A percentile compares a stretch with the other conserved stretches of the same genome.
Conservation (phyloP, 177 flowering plant species). For the Vitis hybrid region DNA sequence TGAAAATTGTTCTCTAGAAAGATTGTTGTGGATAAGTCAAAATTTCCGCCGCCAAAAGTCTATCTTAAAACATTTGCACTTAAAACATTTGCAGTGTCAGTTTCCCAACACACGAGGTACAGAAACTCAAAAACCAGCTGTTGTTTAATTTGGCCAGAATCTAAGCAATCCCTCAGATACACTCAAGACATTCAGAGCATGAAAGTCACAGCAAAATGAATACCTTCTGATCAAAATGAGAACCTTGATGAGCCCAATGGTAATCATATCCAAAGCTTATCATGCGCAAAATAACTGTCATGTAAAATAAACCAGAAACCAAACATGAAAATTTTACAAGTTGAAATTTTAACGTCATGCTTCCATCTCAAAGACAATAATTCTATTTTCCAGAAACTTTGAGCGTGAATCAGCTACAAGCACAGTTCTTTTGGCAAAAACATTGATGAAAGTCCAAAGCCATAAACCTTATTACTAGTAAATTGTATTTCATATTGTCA, state of each 20-base stretch:
- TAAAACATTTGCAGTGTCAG: not conserved
- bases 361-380: too few species aligned
- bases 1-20: not conserved
- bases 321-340: not conserved
- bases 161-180: not conserved
- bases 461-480: too few species aligned
- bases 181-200: not conserved
- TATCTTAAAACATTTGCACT: not conserved
- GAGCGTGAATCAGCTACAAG: too few species aligned
- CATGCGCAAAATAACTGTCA: slow-evolving; percentile 88
- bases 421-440: too few species aligned
- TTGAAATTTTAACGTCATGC: not conserved
- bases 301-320: slow-evolving; percentile 7
- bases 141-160: not conserved
- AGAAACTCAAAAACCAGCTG: not conserved
- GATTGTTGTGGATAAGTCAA: not conserved
- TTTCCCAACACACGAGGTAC: not conserved
- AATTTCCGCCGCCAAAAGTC: not conserved
- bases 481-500: too few species aligned
- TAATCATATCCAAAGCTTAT: slow-evolving; percentile 97
- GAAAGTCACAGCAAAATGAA: slow-evolving; percentile 3
- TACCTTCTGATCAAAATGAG: slow-evolving; percentile 79
- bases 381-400: too few species aligned
- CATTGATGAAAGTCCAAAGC: too few species aligned
- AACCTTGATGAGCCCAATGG: slow-evolving; percentile 61